phyloP scores from a whole-genome alignment of 768 basidiomycete genomes.

The Podaxis pistillaris region DNA sequence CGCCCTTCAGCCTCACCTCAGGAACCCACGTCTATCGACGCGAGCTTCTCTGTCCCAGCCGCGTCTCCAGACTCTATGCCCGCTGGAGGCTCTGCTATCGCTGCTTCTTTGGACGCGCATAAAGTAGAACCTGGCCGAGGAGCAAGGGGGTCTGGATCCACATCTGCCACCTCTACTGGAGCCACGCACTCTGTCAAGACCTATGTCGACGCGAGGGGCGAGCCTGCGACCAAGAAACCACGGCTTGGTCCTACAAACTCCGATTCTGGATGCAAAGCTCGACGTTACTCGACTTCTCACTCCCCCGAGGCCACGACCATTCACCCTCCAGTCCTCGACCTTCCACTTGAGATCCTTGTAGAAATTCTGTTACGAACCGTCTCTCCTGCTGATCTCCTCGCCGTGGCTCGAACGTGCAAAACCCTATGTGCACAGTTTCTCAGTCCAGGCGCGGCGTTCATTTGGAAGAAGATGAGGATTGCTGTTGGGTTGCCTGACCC shows the following conservation, averaged over 20 bases:
- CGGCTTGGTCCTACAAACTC: neutral
- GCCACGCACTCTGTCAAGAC: neutral
- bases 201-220: neutral
- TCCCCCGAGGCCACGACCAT: neutral
- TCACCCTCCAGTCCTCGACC: neutral
- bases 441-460: neutral
- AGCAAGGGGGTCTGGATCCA: neutral
- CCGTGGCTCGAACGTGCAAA: conserved; percentile 58
- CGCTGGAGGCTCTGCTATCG: neutral
- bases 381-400: conserved; percentile 56
- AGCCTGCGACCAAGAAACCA: neutral
- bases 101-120: too few species aligned
- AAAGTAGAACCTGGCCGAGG: neutral
- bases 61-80: neutral
- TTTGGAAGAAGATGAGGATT: neutral
- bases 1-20: too few species aligned
- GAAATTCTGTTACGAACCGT: conserved; percentile 54
- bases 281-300: too few species aligned
- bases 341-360: conserved; percentile 65
- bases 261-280: neutral
- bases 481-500: neutral
- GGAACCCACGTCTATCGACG: neutral
- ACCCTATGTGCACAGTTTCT: conserved; percentile 50
- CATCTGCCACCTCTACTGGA: neutral
- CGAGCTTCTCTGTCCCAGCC: neutral